Evolutionary conservation across 495 filamentous ascomycete genomes (phyloP).

Genomic region (Penicillium nucicola): DNA sequence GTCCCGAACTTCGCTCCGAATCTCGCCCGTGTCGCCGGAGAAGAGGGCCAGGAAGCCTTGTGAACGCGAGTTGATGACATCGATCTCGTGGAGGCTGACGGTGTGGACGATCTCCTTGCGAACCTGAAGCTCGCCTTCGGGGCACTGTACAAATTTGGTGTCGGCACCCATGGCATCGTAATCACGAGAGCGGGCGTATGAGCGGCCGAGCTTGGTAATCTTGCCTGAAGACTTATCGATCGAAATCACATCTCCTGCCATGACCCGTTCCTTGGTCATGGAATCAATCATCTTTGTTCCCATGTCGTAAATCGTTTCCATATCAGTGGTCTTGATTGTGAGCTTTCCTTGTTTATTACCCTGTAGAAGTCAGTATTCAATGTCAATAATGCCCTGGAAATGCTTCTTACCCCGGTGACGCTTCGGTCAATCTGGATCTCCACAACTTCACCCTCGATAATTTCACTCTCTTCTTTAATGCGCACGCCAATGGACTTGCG

Average conservation of each 20-base stretch:
- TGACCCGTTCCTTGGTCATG: constrained; percentile 97
- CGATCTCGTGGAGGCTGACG: constrained; percentile 95
- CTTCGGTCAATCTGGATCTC: constrained; percentile 99
- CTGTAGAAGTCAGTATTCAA: constrained; percentile 35
- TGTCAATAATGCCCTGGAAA: not conserved
- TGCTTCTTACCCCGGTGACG: constrained; percentile 71
- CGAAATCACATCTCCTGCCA: constrained; percentile 95
- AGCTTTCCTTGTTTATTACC: constrained; percentile 96
- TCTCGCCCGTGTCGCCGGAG: constrained; percentile 97
- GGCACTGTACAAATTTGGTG: constrained; percentile 96
- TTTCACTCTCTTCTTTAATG: constrained; percentile 97
- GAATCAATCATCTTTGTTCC: constrained; percentile 99
- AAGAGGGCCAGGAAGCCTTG: constrained; percentile 96
- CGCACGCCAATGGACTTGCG: constrained; percentile 93
- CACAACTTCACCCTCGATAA: constrained; percentile 98
- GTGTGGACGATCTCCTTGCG: constrained; percentile 96
- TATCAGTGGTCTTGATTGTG: constrained; percentile 98
- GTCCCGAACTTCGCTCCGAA: constrained; percentile 91
- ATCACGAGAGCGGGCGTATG: constrained; percentile 88
- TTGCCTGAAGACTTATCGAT: constrained; percentile 98
- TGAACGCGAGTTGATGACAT: constrained; percentile 97
- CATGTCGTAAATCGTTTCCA: constrained; percentile 99
- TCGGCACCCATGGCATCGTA: constrained; percentile 99
- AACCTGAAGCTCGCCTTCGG: constrained; percentile 97
- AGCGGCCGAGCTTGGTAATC: constrained; percentile 93